phyloP scores from a whole-genome alignment of 2,329 filamentous ascomycete species.

The Xylaria multiplex region DNA sequence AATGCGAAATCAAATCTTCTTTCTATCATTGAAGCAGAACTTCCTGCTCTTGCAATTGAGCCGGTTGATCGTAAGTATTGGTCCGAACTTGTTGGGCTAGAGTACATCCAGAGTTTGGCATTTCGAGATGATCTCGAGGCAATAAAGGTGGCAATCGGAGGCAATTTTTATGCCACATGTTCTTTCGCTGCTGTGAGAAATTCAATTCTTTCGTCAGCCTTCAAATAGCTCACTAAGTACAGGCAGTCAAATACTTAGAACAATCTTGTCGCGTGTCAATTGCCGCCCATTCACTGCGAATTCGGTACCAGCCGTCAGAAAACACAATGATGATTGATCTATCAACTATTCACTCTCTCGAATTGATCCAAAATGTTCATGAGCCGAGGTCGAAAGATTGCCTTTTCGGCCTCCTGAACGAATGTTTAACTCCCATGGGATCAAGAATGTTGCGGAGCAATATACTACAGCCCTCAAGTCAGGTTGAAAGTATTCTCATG shows the following conservation, averaged over 20 bases:
- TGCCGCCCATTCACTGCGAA: constrained; percentile 80
- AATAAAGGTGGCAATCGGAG: constrained; percentile 79
- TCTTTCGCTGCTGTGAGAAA: constrained; percentile 82
- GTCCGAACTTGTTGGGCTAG: constrained; percentile 80
- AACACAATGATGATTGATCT: constrained; percentile 97
- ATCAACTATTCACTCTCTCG: constrained; percentile 84
- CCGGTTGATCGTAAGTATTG: constrained; percentile 81
- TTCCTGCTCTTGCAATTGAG: constrained; percentile 69
- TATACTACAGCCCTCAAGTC: constrained; percentile 87
- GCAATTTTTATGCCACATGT: constrained; percentile 88
- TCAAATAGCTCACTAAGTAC: constrained; percentile 33
- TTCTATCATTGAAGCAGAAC: constrained; percentile 76
- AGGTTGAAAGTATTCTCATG: constrained; percentile 69
- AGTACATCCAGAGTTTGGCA: constrained; percentile 81
- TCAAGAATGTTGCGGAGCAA: constrained; percentile 83
- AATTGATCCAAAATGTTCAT: constrained; percentile 88
- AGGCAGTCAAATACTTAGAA: constrained; percentile 87
- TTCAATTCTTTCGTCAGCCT: background rate
- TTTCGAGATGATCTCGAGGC: constrained; percentile 83
- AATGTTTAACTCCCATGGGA: constrained; percentile 90
- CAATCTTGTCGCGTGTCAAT: constrained; percentile 74
- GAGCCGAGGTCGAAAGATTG: constrained; percentile 82
- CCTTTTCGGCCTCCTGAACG: constrained; percentile 85
- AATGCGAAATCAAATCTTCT: constrained; percentile 78
- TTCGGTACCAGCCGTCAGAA: constrained; percentile 87